phyloP scores from a whole-genome alignment of 2,329 filamentous ascomycete species.

The Knoxdaviesia proteae region DNA sequence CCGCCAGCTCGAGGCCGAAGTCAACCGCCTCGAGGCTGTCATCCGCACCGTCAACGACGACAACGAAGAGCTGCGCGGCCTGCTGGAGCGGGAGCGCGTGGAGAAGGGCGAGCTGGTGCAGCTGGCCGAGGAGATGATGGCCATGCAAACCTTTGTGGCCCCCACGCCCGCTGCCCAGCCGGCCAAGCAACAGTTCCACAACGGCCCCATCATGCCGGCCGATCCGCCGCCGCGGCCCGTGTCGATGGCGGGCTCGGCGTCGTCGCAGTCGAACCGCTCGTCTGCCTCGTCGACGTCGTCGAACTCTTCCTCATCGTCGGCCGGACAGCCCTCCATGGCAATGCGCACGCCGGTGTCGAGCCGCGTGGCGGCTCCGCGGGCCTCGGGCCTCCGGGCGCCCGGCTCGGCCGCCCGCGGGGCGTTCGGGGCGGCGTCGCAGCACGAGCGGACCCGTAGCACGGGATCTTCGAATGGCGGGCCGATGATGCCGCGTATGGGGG shows the following conservation, averaged over 20 bases:
- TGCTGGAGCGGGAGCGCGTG: constrained; percentile 54
- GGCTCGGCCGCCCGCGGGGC: constrained; percentile 16
- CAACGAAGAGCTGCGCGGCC: constrained; percentile 40
- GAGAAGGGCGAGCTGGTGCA: constrained; percentile 71
- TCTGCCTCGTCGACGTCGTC: too few species aligned
- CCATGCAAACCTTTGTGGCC: constrained; percentile 34
- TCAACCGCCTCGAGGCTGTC: constrained; percentile 56
- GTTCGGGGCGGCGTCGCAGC: constrained; percentile 13
- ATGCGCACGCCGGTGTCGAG: too few species aligned
- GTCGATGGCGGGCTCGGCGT: too few species aligned
- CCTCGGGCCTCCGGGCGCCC: constrained; percentile 36
- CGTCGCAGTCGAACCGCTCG: too few species aligned
- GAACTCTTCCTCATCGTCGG: too few species aligned
- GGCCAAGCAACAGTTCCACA: neutral
- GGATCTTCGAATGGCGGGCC: constrained; percentile 17
- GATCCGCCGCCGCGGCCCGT: neutral
- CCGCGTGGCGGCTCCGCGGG: too few species aligned
- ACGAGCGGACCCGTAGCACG: constrained; percentile 23
- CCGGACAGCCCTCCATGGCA: too few species aligned
- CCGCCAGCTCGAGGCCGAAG: constrained; percentile 48
- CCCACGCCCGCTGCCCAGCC: constrained; percentile 1
- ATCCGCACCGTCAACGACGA: constrained; percentile 48
- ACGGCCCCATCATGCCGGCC: neutral
- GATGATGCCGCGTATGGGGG: constrained; percentile 25
- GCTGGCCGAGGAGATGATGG: constrained; percentile 68